Percentiles rank a stretch among this genome's conserved stretches.
These are phyloP conservation scores for Dendrothele bispora DNA, from an alignment of 768 basidiomycete genomes.

Conservation along the genomic window DNA sequence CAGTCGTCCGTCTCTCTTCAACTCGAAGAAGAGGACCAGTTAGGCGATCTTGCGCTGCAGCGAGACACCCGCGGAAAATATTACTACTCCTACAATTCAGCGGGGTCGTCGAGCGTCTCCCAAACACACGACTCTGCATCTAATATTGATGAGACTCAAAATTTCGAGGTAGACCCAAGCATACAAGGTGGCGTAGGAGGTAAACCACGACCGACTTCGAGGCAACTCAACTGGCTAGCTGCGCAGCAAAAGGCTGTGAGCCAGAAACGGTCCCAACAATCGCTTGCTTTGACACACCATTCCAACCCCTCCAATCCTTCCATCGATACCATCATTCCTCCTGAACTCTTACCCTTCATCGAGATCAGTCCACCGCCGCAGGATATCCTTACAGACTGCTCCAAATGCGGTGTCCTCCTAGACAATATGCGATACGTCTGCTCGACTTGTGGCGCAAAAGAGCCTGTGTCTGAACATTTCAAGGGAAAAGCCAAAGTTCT, in stretches of 20 bases:
- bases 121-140: slow-evolving; percentile 54
- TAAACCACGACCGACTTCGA: slow-evolving; percentile 59
- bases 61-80: slow-evolving; percentile 69
- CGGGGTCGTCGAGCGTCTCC: slow-evolving; percentile 46
- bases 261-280: background rate
- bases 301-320: slow-evolving; percentile 30
- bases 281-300: slow-evolving; percentile 22
- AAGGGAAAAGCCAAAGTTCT: slow-evolving; percentile 57
- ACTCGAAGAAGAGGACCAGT: slow-evolving; percentile 35
- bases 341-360: slow-evolving; percentile 54
- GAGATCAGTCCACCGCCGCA: slow-evolving; percentile 50
- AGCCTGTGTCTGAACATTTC: slow-evolving; percentile 34
- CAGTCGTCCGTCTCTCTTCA: slow-evolving; percentile 40
- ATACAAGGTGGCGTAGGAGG: slow-evolving; percentile 29
- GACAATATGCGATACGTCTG: slow-evolving; percentile 91
- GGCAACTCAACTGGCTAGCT: slow-evolving; percentile 67
- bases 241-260: slow-evolving; percentile 41
- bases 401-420: slow-evolving; percentile 71
- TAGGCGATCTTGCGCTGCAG: slow-evolving; percentile 64
- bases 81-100: slow-evolving; percentile 69
- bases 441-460: slow-evolving; percentile 80
- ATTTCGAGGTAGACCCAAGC: slow-evolving; percentile 29
- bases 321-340: slow-evolving; percentile 33
- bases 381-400: slow-evolving; percentile 75
- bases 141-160: slow-evolving; percentile 51